Evolutionary conservation across 495 filamentous ascomycete genomes (phyloP), one percentile per base, ranked within the genome.

Genomic region (Chaetomium fimeti): DNA sequence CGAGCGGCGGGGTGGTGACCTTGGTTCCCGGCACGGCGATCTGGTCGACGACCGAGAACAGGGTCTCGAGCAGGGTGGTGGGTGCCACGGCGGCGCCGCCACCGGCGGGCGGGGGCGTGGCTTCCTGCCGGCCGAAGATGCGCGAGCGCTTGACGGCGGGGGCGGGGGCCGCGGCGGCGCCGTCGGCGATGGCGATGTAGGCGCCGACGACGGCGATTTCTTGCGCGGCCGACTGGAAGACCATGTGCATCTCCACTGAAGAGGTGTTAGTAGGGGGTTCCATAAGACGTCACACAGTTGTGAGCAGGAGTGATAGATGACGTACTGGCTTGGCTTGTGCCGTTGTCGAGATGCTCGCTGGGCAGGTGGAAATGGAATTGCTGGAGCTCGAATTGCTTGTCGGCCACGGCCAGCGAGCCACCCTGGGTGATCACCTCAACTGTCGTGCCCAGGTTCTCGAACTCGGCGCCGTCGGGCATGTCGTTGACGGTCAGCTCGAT

Each of bases 351-450:
- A 69, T 90, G 88, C 76, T 91, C 88, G 69, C 81, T 83, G 8
- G 88, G 87, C 15, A 87, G 83, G 69, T 91, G 87, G 73, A 89
- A 86, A 71, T 91, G 87, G 76, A 88, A 89, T 67, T 91, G 87
- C 43, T 79, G 72, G 22, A 91, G 77, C 5, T 72, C 71, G 66
- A 83, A 89, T 2, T 72, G 71, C 59, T 71, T 77, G 38, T 74
- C 80, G 15, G 71, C 76, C 56, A 85, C 72, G 28, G 73, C 77
- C 18, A 85, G 69, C 1, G 68, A 70, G 16, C 76, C 79, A 2
- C 71, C 69, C 25, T 72, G 76, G 28, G 75, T 71, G 53, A 81
- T 76, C 48, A 85, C 80, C 77, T 88, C 82, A 43, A 88, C 75
- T 0, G 81, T 84, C n/a, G 81, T 79, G 49, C 84, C 84, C 13